Conservation (phyloP, 78 protist genomes). For the Dictyostelium purpureum region DNA sequence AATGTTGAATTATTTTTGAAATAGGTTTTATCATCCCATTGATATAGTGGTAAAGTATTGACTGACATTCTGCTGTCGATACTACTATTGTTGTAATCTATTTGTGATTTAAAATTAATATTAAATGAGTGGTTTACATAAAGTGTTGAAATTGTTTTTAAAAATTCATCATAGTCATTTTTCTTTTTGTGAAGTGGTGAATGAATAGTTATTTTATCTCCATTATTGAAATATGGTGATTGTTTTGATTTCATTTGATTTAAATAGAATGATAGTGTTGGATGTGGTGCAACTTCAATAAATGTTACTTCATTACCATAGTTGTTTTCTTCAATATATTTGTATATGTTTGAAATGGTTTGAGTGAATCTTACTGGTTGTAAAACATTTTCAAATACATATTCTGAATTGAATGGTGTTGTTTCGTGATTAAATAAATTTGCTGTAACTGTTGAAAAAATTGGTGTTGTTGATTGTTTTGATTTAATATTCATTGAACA, state of each 20-base stretch:
- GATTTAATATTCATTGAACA: no score
- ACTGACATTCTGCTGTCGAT: no score
- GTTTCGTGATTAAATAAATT: neutral
- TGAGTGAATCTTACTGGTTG: neutral
- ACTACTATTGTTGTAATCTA: no score
- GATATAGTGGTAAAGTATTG: neutral
- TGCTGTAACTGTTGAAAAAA: constrained; percentile 26
- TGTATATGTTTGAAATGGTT: neutral
- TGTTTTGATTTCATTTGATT: neutral
- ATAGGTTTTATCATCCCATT: constrained; percentile 15
- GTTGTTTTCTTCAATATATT: neutral
- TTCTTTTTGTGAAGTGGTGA: constrained; percentile 19
- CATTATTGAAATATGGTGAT: no score
- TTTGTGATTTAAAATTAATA: neutral
- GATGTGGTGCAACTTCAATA: constrained; percentile 62
- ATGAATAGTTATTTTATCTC: neutral
- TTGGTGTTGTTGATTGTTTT: neutral
- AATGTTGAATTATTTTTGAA: neutral
- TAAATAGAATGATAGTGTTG: constrained; percentile 18
- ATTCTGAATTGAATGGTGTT: neutral
- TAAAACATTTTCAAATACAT: constrained; percentile 9
- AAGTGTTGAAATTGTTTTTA: neutral
- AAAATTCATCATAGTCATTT: neutral
- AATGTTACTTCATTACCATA: neutral
- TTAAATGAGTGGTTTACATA: neutral